Conservation (phyloP, 2,329 filamentous ascomycete genomes). For the Karstenula rhodostoma region DNA sequence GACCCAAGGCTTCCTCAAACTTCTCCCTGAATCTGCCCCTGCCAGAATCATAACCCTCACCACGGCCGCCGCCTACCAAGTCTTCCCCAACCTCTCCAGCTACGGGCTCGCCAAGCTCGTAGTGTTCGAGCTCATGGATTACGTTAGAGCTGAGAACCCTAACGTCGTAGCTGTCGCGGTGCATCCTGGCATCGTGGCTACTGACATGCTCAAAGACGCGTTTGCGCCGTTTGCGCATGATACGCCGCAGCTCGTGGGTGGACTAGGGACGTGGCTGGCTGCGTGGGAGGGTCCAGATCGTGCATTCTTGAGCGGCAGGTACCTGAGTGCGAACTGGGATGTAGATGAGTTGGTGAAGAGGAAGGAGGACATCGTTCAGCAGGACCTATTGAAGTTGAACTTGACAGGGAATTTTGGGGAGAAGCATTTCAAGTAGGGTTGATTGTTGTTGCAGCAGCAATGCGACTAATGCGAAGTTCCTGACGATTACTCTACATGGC, state of each 20-base stretch:
- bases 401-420: background rate
- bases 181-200: conserved; percentile 30
- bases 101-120: conserved; percentile 33
- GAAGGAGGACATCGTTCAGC: conserved; percentile 29
- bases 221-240: conserved; percentile 27
- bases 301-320: conserved; percentile 36
- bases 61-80: conserved; percentile 23
- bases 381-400: conserved; percentile 24
- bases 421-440: background rate
- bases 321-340: conserved; percentile 38
- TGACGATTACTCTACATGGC: background rate
- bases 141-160: conserved; percentile 30
- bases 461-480: background rate
- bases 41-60: conserved; percentile 34
- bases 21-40: conserved; percentile 28
- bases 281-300: conserved; percentile 28
- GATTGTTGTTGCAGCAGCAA: background rate
- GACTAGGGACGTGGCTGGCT: conserved; percentile 35
- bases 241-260: conserved; percentile 39
- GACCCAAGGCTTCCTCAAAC: conserved; percentile 42
- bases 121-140: conserved; percentile 26
- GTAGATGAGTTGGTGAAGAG: conserved; percentile 38
- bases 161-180: conserved; percentile 29
- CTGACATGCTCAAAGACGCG: conserved; percentile 25
- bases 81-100: conserved; percentile 23